Conservation (phyloP, 1,284 basidiomycete species). For the Porogramme epimiltina region DNA sequence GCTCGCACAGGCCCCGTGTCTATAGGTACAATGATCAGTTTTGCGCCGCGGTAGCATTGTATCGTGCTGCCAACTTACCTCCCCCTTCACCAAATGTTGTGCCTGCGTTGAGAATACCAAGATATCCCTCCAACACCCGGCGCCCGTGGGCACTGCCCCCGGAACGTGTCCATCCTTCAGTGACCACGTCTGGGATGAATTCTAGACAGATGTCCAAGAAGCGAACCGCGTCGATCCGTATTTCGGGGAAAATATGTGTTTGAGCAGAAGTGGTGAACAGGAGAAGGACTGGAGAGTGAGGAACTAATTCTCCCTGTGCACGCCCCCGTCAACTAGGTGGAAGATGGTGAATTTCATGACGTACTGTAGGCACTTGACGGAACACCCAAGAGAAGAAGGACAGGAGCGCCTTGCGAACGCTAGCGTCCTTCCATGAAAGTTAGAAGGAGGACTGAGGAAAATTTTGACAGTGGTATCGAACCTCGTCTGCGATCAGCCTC, state of each 20-base stretch:
- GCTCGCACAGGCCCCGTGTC: constrained; percentile 46
- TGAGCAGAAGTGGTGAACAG: constrained; percentile 91
- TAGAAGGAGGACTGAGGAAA: not conserved
- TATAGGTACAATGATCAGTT: constrained; percentile 4
- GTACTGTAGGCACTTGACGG: constrained; percentile 61
- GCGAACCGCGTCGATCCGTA: constrained; percentile 87
- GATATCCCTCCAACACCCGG: constrained; percentile 73
- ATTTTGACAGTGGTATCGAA: constrained; percentile 31
- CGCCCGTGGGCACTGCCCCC: constrained; percentile 52
- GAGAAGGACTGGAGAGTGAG: constrained; percentile 74
- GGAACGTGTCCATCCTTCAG: constrained; percentile 64
- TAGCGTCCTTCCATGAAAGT: constrained; percentile 50
- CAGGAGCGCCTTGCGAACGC: constrained; percentile 63
- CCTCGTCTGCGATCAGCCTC: constrained; percentile 82
- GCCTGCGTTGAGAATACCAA: constrained; percentile 70
- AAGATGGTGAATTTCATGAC: constrained; percentile 12
- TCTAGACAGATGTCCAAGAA: constrained; percentile 83
- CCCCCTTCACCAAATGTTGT: constrained; percentile 60
- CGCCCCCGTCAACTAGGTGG: not conserved
- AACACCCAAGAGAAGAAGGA: constrained; percentile 75
- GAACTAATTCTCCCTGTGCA: constrained; percentile 56
- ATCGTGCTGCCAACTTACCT: constrained; percentile 35
- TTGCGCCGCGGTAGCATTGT: not conserved
- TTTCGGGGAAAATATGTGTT: constrained; percentile 94
- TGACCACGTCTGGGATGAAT: constrained; percentile 67